Percentiles rank a stretch among this genome's conserved stretches.
These are phyloP conservation scores for Paracorniculantispora psalliotae DNA, from an alignment of 2,329 filamentous ascomycete genomes.

Conservation along the genomic window DNA sequence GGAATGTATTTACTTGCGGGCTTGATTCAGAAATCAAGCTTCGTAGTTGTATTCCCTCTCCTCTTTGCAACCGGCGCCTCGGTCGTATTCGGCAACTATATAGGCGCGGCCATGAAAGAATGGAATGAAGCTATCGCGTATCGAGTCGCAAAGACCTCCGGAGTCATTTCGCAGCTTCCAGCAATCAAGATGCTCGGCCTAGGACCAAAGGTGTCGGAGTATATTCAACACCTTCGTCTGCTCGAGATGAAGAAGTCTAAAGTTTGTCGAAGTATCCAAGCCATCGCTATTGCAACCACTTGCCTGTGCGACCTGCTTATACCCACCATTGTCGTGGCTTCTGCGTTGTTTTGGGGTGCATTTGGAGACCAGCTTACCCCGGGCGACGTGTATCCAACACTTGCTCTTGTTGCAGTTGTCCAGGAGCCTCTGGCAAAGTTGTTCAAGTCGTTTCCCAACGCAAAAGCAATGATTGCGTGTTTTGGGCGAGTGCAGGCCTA, in stretches of 20 bases:
- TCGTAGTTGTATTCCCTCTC: neutral
- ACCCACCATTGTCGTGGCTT: neutral
- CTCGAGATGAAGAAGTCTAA: neutral
- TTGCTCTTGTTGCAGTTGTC: neutral
- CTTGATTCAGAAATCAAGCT: neutral
- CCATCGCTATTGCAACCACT: neutral
- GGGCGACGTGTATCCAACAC: neutral
- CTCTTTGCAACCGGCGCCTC: neutral
- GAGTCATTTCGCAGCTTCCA: neutral
- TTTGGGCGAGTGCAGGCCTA: neutral
- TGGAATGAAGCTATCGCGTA: neutral
- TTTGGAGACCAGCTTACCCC: neutral
- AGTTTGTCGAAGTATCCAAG: neutral
- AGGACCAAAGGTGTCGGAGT: neutral
- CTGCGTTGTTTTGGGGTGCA: neutral
- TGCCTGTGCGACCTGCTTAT: neutral
- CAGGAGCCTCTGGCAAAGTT: neutral
- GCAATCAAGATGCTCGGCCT: constrained; percentile 1
- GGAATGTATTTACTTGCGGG: neutral
- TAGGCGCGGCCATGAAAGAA: neutral
- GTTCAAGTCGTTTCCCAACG: neutral
- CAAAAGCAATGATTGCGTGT: neutral
- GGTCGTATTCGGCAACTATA: neutral
- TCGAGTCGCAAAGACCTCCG: neutral
- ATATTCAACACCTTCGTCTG: neutral